A percentile compares a stretch with the other conserved stretches of the same genome.
Evolutionary conservation across 257 asterid species (phyloP).

Genomic region (Jacaranda mimosifolia): DNA sequence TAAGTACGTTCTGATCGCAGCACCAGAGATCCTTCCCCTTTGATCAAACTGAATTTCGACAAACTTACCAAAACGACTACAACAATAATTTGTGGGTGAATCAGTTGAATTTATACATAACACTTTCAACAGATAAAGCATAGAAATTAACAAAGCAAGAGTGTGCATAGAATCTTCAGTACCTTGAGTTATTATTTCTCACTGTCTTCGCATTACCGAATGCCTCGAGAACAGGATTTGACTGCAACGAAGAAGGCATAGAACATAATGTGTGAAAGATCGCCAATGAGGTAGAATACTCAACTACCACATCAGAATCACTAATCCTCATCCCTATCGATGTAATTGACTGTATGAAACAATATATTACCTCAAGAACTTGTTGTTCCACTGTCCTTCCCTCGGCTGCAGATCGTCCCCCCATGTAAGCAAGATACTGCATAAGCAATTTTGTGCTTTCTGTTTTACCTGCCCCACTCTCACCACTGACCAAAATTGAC

Average conservation of each 20-base stretch:
- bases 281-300: constrained; percentile 36
- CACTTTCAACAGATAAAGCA: background rate
- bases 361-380: constrained; percentile 32
- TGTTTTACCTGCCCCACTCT: constrained; percentile 69
- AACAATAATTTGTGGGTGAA: background rate
- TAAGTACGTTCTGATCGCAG: no score
- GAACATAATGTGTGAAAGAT: constrained; percentile 26
- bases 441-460: constrained; percentile 81
- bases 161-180: no score
- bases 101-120: constrained; percentile 25
- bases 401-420: constrained; percentile 74
- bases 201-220: no score
- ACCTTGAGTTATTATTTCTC: no score
- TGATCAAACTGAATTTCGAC: no score
- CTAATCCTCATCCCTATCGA: no score
- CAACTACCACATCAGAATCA: no score
- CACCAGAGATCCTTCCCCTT: no score
- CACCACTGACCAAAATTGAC: constrained; percentile 60
- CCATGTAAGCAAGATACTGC: constrained; percentile 89
- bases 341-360: no score
- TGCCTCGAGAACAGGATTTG: constrained; percentile 86
- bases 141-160: constrained; percentile 3
- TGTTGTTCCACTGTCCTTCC: constrained; percentile 82
- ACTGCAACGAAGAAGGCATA: constrained; percentile 49
- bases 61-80: no score